Percentiles rank a stretch among this genome's conserved stretches.
phyloP scores from a whole-genome alignment of 73 alveolate genomes.

The Stentor roeselii region DNA sequence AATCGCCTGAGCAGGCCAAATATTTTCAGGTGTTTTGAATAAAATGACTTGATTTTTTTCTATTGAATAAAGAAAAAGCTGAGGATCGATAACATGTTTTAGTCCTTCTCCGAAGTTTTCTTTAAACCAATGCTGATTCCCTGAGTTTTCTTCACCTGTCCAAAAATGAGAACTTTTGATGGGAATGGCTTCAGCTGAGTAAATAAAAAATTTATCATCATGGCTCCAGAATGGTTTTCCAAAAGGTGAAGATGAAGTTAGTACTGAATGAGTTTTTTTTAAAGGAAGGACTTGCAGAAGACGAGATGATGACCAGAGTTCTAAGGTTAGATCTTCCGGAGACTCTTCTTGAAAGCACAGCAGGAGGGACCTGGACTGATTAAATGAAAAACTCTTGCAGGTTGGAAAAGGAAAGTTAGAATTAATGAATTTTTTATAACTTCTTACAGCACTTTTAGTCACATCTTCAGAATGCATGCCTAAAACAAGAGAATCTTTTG shows the following conservation, averaged over 20 bases:
- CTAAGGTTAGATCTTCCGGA: background rate
- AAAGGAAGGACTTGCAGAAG: background rate
- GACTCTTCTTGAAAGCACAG: background rate
- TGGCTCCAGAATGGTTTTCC: background rate
- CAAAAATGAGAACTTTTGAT: background rate
- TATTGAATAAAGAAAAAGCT: background rate
- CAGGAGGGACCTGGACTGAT: background rate
- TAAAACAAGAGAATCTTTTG: too few relatives aligned
- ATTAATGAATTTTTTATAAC: background rate
- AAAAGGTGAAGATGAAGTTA: background rate
- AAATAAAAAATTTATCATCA: background rate
- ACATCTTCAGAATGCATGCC: too few relatives aligned
- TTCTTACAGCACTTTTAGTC: too few relatives aligned
- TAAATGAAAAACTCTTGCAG: background rate
- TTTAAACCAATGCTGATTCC: background rate
- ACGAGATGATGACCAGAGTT: background rate
- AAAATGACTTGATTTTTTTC: background rate
- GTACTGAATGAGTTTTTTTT: background rate
- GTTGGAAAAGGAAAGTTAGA: background rate
- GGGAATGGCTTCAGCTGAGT: background rate
- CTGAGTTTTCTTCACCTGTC: background rate
- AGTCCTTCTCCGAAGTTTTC: conserved; percentile 1
- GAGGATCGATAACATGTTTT: background rate
- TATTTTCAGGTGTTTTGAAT: background rate
- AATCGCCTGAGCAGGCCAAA: background rate